Evolutionary conservation across 148 eudicot species (phyloP).

Genomic region (Dysphania ambrosioides): DNA sequence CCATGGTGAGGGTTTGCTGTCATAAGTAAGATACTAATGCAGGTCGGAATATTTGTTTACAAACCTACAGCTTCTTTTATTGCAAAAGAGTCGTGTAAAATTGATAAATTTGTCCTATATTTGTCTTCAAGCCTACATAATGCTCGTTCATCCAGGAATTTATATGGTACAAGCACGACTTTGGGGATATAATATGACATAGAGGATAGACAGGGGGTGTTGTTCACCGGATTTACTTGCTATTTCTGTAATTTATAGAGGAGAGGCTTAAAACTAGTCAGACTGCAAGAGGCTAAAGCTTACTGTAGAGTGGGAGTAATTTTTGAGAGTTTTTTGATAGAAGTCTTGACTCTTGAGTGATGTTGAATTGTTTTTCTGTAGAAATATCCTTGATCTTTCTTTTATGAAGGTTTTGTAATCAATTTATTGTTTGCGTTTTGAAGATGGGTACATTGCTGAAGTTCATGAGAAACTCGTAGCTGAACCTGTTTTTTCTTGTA

Average conservation of each 20-base stretch:
- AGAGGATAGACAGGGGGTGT: no score
- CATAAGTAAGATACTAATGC: no score
- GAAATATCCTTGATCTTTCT: neutral
- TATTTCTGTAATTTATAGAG: no score
- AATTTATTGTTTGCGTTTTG: neutral
- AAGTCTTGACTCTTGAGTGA: neutral
- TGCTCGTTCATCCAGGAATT: neutral
- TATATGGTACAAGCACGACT: neutral
- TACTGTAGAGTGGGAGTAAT: neutral
- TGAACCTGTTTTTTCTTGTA: neutral
- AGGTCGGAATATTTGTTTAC: neutral
- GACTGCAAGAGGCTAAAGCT: neutral
- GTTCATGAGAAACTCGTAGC: neutral
- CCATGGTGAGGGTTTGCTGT: no score
- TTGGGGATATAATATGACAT: neutral
- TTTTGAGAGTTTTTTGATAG: neutral
- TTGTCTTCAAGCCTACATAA: neutral
- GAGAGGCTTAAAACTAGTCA: no score
- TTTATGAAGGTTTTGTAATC: no score
- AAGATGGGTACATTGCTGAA: neutral
- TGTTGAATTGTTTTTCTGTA: neutral
- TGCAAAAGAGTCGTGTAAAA: neutral
- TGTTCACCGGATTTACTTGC: neutral
- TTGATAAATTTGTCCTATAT: neutral
- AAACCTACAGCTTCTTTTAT: neutral